Base-by-base conservation (phyloP, 805 yeast species). In the Lipomyces chichibuensis region DNA sequence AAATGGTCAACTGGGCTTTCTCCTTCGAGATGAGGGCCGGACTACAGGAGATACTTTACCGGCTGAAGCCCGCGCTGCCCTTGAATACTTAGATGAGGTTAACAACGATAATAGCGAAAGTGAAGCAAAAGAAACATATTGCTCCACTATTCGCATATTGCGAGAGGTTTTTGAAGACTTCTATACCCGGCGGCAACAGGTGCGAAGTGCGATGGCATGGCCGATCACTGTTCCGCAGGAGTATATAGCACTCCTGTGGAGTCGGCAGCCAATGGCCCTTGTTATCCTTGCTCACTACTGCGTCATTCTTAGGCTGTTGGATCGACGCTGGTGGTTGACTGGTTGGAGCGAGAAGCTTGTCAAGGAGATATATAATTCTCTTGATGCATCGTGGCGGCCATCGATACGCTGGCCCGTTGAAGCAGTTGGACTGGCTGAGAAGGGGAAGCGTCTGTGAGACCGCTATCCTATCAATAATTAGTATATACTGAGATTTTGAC, bases 191-290 rank as follows among this genome's bases (percentile, higher is more conserved):
- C 4, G 49, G 23, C 49, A 17, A 39, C 49, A 39, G 49, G 55
- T 51, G 55, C 55, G 55, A 13, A 14, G 1, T 0, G 55, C 55
- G 32, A 51, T 23, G 55, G 17, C 32, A 9, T 51, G 55, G 32
- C 55, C 55, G 1, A 27, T 51, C 27, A 27, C 6, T 20, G 32
- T 51, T 51, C 55, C 55, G 32, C 9, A 2, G 3, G 55, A 32
- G 32, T 51, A 51, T 23, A 51, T 51, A 17, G 4, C 32, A 51
- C 32, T 14, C 27, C 17, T 51, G 55, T 14, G 3, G 32, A 51
- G 55, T 51, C 55, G 55, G 55, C 55, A 51, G 14, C 55, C 55
- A 32, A 23, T 51, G 55, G 55, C 55, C 32, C 55, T 51, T 51
- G 55, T 51, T 20, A 20, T 51, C 32, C 55, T 51, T 51, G 55